phyloP scores from a whole-genome alignment of 805 yeast species.

The Wickerhamomyces subpelliculosus region DNA sequence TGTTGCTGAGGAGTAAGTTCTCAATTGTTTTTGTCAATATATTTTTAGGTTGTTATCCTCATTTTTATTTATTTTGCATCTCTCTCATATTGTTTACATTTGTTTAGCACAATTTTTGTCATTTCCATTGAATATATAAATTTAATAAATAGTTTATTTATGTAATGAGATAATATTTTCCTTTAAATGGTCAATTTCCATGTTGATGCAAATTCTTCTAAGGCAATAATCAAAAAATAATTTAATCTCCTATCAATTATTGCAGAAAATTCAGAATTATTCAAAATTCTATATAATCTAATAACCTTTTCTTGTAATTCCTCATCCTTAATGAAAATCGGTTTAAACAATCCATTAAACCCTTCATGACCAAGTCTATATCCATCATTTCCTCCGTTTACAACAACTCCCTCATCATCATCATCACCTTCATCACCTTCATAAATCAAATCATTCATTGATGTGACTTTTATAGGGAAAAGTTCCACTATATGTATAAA shows the following conservation, averaged over 20 bases:
- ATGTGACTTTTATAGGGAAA: conserved; percentile 9
- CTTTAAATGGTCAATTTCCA: too few relatives aligned
- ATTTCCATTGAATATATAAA: too few relatives aligned
- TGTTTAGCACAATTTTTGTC: too few relatives aligned
- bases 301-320: conserved; percentile 7
- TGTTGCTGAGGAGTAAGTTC: too few relatives aligned
- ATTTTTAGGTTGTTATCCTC: background rate
- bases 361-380: too few relatives aligned
- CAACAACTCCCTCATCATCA: too few relatives aligned
- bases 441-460: conserved; percentile 8
- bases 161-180: too few relatives aligned
- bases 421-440: conserved; percentile 7
- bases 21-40: background rate
- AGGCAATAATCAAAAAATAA: conserved; percentile 6
- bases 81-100: too few relatives aligned
- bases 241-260: conserved; percentile 15
- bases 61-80: too few relatives aligned
- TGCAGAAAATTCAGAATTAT: conserved; percentile 6
- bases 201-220: background rate
- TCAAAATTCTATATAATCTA: conserved; percentile 7
- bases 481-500: conserved; percentile 18
- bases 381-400: too few relatives aligned
- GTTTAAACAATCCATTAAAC: conserved; percentile 14
- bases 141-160: too few relatives aligned
- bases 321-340: conserved; percentile 6